These are phyloP conservation scores for Aspergillus spinulosporus DNA, from an alignment of 2,329 filamentous ascomycete genomes.

Conservation along the genomic window DNA sequence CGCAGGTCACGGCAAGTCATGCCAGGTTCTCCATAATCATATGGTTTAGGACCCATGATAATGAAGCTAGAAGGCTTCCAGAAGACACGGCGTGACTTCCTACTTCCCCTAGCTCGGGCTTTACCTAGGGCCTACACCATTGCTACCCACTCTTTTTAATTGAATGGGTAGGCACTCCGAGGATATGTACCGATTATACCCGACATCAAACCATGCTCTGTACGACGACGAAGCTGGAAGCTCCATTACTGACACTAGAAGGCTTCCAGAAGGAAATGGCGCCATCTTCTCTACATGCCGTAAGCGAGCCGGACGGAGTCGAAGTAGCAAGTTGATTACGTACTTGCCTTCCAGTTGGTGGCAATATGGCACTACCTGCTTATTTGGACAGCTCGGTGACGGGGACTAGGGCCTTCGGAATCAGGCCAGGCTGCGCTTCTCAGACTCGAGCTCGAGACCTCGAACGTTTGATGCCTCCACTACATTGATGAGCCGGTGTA, in stretches of 20 bases:
- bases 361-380: not conserved
- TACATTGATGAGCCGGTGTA: not conserved
- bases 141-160: not conserved
- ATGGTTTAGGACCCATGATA: too few species aligned
- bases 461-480: not conserved
- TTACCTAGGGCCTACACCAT: not conserved
- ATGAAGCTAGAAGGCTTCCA: not conserved
- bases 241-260: not conserved
- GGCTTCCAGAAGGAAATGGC: conserved; percentile 2
- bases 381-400: not conserved
- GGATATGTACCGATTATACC: not conserved
- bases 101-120: not conserved
- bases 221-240: not conserved
- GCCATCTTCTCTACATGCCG: not conserved
- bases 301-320: not conserved
- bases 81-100: not conserved
- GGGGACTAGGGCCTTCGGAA: not conserved
- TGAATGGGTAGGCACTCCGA: not conserved
- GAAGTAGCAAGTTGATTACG: not conserved
- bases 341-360: not conserved
- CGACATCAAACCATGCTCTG: not conserved
- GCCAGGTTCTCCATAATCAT: not conserved
- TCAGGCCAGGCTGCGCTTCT: not conserved
- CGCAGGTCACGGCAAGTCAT: not conserved
- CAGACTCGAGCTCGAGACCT: not conserved